These are phyloP conservation scores for Oryza punctata DNA, from an alignment of 176 grass and related monocot species.

Conservation along the genomic window DNA sequence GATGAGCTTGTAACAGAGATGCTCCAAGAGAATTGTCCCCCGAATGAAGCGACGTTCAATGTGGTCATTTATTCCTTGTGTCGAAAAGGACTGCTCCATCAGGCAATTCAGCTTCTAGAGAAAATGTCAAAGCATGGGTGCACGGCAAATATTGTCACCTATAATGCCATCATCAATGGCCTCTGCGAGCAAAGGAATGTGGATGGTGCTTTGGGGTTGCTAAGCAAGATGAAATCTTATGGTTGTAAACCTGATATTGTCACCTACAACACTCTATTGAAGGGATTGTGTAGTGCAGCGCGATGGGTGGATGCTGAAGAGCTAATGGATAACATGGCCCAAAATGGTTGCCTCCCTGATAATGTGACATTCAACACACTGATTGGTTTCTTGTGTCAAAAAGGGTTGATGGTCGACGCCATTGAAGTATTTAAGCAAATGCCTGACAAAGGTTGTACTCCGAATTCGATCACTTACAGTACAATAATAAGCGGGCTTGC, in stretches of 20 bases:
- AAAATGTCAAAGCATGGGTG: conserved; percentile 65
- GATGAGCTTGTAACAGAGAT: conserved; percentile 56
- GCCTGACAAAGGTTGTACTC: conserved; percentile 49
- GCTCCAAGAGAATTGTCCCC: conserved; percentile 52
- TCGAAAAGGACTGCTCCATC: conserved; percentile 48
- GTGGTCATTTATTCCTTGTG: conserved; percentile 59
- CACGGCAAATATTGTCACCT: conserved; percentile 47
- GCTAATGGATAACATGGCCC: conserved; percentile 30
- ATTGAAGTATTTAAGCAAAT: conserved; percentile 64
- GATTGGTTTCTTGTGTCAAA: conserved; percentile 55
- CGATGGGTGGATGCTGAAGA: conserved; percentile 33
- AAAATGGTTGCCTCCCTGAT: conserved; percentile 35
- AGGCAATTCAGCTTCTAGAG: conserved; percentile 46
- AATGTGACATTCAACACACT: conserved; percentile 61
- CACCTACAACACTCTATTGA: conserved; percentile 71
- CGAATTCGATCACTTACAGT: conserved; percentile 62
- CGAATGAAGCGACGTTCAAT: conserved; percentile 54
- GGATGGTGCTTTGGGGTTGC: conserved; percentile 53
- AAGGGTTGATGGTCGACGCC: conserved; percentile 44
- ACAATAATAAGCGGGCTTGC: conserved; percentile 57
- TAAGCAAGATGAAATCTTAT: conserved; percentile 51
- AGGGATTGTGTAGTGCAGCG: conserved; percentile 44
- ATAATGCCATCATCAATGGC: conserved; percentile 54
- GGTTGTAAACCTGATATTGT: conserved; percentile 64
- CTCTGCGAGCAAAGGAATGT: conserved; percentile 68